Base-by-base conservation (phyloP, 176 grass and related monocot genomes). In the Aegilops sharonensis region DNA sequence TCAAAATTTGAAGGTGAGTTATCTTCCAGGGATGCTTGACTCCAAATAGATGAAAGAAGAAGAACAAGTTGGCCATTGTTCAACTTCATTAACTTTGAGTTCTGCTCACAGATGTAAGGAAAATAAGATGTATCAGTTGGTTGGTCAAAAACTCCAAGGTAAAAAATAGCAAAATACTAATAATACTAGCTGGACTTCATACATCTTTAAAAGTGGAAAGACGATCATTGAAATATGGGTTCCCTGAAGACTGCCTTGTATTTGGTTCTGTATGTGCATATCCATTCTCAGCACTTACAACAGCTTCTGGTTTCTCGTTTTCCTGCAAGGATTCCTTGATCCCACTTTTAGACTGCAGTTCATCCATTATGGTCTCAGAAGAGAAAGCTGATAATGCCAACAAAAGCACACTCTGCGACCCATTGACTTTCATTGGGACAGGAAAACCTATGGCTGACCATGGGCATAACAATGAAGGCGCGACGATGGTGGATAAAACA, bases 1-100 rank as follows among this genome's bases (percentile, higher is more conserved):
- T 99, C 97, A 87, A 90, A 99, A 93, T 96, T 96, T 87, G 64
- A 72, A 48, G 97, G 97, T 57, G 64, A 78, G 79, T 99, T 99
- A 79, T 95, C 92, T 85, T 92, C 87, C 72, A 90, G 87, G 70
- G 75, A 85, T 88, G 89, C 92, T 86, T 99, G 97, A 86, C 83
- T 92, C 97, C 92, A 96, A 85, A 99, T 91, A 74, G 94, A 91
- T 83, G 97, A 99, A 89, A 99, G 97, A 14, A 99, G 85, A 78
- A 94, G 90, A 81, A 81, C 87, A 83, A 96, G 90, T 86, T 99
- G 94, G 54, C 91, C 81, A 35, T 79, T 94, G 83, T 84, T 99
- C 85, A 99, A 85, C 81, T 85, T 86, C 97, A 99, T 94, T 36
- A 91, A 90, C 64, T 91, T 92, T 66, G 81, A 57, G 64, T 90